A percentile compares a stretch with the other conserved stretches of the same genome.
phyloP scores from a whole-genome alignment of 768 basidiomycete genomes.

The Panellus pusillus region DNA sequence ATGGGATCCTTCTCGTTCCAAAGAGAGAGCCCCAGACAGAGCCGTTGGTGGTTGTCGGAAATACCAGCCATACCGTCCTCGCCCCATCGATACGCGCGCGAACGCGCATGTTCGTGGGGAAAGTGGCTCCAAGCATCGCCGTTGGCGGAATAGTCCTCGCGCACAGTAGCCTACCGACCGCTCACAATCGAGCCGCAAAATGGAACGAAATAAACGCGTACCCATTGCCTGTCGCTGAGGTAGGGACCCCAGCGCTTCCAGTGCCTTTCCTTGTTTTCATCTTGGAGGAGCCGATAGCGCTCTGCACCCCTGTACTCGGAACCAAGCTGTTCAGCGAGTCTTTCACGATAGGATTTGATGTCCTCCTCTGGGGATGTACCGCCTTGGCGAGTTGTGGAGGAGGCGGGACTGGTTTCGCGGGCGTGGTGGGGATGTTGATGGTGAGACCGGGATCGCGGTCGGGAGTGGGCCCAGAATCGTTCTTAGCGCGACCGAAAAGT shows the following conservation, averaged over 20 bases:
- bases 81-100: conserved; percentile 97
- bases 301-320: conserved; percentile 78
- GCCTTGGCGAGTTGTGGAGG: conserved; percentile 51
- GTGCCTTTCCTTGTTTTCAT: conserved; percentile 75
- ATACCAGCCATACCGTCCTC: conserved; percentile 98
- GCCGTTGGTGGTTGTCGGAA: conserved; percentile 93
- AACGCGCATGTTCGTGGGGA: conserved; percentile 90
- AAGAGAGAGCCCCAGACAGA: conserved; percentile 87
- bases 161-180: conserved; percentile 80
- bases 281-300: conserved; percentile 81
- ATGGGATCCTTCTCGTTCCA: conserved; percentile 97
- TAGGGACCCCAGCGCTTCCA: conserved; percentile 99
- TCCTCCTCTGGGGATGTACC: conserved; percentile 37
- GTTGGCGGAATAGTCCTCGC: conserved; percentile 96
- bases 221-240: conserved; percentile 97
- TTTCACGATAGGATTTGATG: conserved; percentile 54
- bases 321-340: conserved; percentile 64
- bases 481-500: conserved; percentile 52
- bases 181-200: not conserved
- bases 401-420: conserved; percentile 39
- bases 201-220: conserved; percentile 35
- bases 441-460: conserved; percentile 41
- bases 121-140: conserved; percentile 97
- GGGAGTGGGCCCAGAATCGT: not conserved
- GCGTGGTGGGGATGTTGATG: conserved; percentile 70